phyloP scores from a whole-genome alignment of 768 basidiomycete species.

The Mycena pura region DNA sequence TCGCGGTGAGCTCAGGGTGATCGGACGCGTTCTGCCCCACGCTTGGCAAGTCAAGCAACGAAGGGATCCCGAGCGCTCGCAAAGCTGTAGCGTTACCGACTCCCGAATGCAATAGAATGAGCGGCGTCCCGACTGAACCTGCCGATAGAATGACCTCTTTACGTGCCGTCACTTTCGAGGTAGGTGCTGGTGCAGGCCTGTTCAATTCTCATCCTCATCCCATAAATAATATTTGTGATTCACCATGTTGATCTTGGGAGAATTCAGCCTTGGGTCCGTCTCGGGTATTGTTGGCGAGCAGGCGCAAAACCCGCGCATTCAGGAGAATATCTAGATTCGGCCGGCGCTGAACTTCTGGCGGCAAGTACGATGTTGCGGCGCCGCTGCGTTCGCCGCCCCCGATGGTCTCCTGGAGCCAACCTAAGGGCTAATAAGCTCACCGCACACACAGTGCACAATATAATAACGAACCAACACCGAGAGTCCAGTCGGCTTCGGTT shows the following conservation, averaged over 20 bases:
- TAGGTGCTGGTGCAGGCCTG: neutral
- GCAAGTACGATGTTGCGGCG: constrained; percentile 39
- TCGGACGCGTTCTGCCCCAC: neutral
- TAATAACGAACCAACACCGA: constrained; percentile 31
- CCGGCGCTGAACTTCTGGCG: constrained; percentile 28
- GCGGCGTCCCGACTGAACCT: constrained; percentile 36
- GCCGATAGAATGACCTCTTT: constrained; percentile 23
- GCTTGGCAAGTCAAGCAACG: neutral
- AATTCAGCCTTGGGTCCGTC: constrained; percentile 1
- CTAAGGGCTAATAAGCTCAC: neutral
- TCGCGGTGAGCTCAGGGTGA: neutral
- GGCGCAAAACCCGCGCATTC: constrained; percentile 30
- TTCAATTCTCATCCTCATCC: no score
- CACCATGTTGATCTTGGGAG: constrained; percentile 10
- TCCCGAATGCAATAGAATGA: constrained; percentile 27
- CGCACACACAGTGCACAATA: neutral
- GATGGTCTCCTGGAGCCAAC: constrained; percentile 35
- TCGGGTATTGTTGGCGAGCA: neutral
- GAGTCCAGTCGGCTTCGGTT: no score
- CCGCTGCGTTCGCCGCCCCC: constrained; percentile 34
- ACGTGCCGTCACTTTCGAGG: neutral
- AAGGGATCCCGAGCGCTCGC: neutral
- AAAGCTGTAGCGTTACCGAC: neutral
- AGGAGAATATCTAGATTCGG: constrained; percentile 38
- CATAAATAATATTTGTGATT: neutral